Conservation (phyloP, 371 early-diverging fungal genomes). For the Haplosporangium sp. region DNA sequence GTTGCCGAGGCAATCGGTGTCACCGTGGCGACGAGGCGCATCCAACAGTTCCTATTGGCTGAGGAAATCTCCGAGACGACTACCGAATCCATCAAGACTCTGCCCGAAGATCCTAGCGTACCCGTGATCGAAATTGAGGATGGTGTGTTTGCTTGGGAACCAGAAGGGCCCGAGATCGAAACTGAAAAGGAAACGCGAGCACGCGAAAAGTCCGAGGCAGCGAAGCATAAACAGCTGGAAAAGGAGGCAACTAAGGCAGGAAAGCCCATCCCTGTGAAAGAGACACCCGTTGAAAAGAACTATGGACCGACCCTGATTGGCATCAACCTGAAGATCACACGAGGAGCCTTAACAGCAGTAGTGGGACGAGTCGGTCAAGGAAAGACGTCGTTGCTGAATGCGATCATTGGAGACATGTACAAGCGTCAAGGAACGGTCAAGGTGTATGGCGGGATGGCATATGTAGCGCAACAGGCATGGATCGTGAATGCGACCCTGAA, state of each 20-base stretch:
- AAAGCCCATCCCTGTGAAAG: constrained; percentile 14
- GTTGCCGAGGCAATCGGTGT: constrained; percentile 27
- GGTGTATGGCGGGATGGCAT: constrained; percentile 56
- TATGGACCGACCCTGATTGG: constrained; percentile 23
- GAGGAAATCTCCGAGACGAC: constrained; percentile 63
- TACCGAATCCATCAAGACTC: constrained; percentile 1
- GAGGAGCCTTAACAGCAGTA: constrained; percentile 47
- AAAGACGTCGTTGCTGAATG: constrained; percentile 56
- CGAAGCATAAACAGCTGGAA: constrained; percentile 1
- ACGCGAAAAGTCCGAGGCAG: constrained; percentile 27
- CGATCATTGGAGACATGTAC: constrained; percentile 61
- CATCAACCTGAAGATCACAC: constrained; percentile 21
- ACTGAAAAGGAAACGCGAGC: constrained; percentile 24
- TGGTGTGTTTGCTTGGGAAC: constrained; percentile 41
- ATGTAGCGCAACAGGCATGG: constrained; percentile 66
- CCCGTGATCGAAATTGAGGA: constrained; percentile 24
- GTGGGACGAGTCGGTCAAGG: constrained; percentile 64
- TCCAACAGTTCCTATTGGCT: constrained; percentile 67
- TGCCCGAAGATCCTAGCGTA: neutral
- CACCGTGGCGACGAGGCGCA: constrained; percentile 55
- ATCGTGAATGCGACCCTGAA: constrained; percentile 62
- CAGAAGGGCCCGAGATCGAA: constrained; percentile 17
- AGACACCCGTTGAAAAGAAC: constrained; percentile 9
- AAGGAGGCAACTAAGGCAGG: constrained; percentile 22
- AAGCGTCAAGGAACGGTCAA: constrained; percentile 45